Evolutionary conservation across 2,329 filamentous ascomycete genomes (phyloP).

Genomic region (Trichocomaceae sp.): DNA sequence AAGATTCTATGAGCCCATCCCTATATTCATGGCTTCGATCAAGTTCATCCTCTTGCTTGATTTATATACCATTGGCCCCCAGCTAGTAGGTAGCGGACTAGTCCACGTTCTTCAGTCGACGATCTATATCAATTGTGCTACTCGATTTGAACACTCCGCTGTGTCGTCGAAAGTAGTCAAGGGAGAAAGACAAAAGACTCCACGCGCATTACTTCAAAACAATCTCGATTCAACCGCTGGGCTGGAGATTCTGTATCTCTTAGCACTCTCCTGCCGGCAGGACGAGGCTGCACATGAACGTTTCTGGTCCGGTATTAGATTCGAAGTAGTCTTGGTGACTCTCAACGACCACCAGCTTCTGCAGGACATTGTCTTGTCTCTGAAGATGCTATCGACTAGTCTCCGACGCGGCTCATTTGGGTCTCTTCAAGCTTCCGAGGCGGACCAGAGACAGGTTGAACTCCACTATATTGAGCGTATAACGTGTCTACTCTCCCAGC

Average conservation of each 20-base stretch:
- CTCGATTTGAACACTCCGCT: conserved; percentile 42
- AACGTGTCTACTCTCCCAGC: conserved; percentile 52
- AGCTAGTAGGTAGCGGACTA: conserved; percentile 32
- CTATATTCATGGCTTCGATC: conserved; percentile 37
- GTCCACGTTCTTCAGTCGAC: conserved; percentile 37
- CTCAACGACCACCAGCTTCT: conserved; percentile 52
- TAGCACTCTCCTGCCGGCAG: conserved; percentile 45
- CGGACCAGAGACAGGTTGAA: conserved; percentile 37
- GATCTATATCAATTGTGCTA: conserved; percentile 51
- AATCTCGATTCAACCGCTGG: conserved; percentile 50
- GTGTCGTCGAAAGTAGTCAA: conserved; percentile 35
- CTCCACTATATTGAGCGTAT: conserved; percentile 51
- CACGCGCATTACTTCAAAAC: conserved; percentile 37
- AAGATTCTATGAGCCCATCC: conserved; percentile 41
- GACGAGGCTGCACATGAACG: conserved; percentile 35
- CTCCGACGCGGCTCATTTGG: conserved; percentile 49
- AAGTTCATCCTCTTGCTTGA: conserved; percentile 37
- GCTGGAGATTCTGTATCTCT: conserved; percentile 48
- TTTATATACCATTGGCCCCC: conserved; percentile 28
- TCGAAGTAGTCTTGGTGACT: conserved; percentile 54
- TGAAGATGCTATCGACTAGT: conserved; percentile 52
- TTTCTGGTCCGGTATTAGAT: conserved; percentile 54
- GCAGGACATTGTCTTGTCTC: conserved; percentile 48
- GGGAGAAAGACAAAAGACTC: conserved; percentile 35
- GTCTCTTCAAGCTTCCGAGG: conserved; percentile 39